Evolutionary conservation across 306 rosid genomes (phyloP), one percentile per base, ranked within the genome.

Genomic region (Echinosophora koreensis): DNA sequence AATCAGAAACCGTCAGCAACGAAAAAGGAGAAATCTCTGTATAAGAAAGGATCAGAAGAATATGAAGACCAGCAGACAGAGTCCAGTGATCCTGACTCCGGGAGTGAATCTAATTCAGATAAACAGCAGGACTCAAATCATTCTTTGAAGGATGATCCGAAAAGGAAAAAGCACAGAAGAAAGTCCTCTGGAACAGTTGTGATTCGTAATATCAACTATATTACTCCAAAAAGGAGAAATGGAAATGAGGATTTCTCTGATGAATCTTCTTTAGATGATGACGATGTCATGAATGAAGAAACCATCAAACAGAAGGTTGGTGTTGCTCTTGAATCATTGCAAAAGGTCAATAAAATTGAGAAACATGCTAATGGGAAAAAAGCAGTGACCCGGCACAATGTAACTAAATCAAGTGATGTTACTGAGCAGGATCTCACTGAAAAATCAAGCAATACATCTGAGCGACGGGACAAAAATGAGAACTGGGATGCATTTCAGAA

Each of bases 201-300:
- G 63, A 89, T 89, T 87, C 88, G 88, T 64, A 89, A 89, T 70
- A 89, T 89, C 78, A 87, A 89, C 81, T 89, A 89, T 86, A 84
- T 89, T 78, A 84, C 90, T 61, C 91, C 91, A 6, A 89, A 87
- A 69, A 83, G 80, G 81, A 89, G 82, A 77, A 86, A 86, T 84
- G 89, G 90, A 47, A 85, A 83, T 38, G 87, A 87, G 59, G 86
- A 73, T 35, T 71, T 6, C 72, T 81, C 88, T 27, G 87, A 81
- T 83, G 91, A 77, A 44, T 85, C 89, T 38, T 74, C 80, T 71
- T 14, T 35, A 5, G 89, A 85, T 10, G 84, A 83, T 73, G 88
- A 78, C 56, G 77, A 57, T 63, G 12, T 34, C 60, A 49, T 76
- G 0, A 49, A 82, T 55, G 89, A 80, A 80, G 79, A 86, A 74